Conservation (phyloP, 176 grass and related monocot genomes). For the Phyllostachys edulis region DNA sequence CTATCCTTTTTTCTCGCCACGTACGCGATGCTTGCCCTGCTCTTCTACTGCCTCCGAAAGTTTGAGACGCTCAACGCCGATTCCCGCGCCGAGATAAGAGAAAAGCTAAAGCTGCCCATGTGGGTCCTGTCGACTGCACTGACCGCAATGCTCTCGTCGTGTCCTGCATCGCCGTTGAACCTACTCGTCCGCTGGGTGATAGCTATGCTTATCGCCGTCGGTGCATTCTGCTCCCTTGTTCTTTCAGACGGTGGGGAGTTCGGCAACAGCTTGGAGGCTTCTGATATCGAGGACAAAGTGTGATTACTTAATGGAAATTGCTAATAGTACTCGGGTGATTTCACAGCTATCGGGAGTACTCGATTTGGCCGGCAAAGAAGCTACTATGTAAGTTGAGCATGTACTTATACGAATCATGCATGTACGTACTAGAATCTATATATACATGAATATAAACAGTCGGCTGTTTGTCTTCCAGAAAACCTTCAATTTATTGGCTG, state of each 20-base stretch:
- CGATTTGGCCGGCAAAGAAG: too few species aligned
- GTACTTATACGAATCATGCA: too few species aligned
- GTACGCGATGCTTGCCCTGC: neutral
- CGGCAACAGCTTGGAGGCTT: neutral
- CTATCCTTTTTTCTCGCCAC: neutral
- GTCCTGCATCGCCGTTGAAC: neutral
- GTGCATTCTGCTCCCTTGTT: neutral
- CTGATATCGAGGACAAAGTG: neutral
- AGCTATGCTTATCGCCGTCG: neutral
- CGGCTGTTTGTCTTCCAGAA: too few species aligned
- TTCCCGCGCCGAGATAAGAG: too few species aligned
- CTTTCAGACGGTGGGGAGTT: neutral
- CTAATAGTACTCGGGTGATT: too few species aligned
- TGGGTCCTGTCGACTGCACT: constrained; percentile 5
- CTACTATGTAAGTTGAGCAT: too few species aligned
- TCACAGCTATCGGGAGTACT: too few species aligned
- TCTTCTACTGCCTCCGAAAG: neutral
- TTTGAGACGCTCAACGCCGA: neutral
- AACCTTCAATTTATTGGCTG: too few species aligned
- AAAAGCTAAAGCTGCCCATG: neutral
- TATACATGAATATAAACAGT: too few species aligned
- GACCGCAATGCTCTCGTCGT: neutral
- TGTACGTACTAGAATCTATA: too few species aligned
- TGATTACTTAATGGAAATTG: neutral
- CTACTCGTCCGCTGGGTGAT: too few species aligned